Conservation (phyloP, 768 basidiomycete genomes). For the Kwoniella europaea region DNA sequence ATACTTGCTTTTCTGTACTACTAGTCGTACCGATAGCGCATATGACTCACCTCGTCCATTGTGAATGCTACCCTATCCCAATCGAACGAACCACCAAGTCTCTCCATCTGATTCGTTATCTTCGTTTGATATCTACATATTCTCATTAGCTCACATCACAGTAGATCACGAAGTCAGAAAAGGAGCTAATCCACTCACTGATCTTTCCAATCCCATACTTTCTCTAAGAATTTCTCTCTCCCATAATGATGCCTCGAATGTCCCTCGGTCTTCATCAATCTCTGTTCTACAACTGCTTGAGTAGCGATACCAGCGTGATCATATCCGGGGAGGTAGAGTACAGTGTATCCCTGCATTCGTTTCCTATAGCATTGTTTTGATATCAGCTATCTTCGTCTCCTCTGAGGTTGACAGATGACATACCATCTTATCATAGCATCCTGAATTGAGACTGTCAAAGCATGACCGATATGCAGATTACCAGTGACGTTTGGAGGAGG, state of each 20-base stretch:
- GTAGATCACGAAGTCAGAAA: background rate
- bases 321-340: constrained; percentile 89
- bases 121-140: constrained; percentile 79
- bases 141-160: background rate
- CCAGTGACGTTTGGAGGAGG: constrained; percentile 99
- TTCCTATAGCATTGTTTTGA: constrained; percentile 66
- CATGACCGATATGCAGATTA: constrained; percentile 92
- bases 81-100: constrained; percentile 91
- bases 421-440: constrained; percentile 87
- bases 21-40: no score
- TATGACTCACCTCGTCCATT: constrained; percentile 84
- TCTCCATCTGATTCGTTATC: constrained; percentile 83
- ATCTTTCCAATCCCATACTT: constrained; percentile 95
- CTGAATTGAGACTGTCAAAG: constrained; percentile 86
- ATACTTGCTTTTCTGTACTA: no score
- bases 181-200: constrained; percentile 66
- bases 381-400: constrained; percentile 8
- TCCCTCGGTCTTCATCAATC: constrained; percentile 79
- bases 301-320: constrained; percentile 99
- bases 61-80: constrained; percentile 96
- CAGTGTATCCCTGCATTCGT: constrained; percentile 92
- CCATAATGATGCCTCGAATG: constrained; percentile 92
- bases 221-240: constrained; percentile 84
- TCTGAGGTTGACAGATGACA: constrained; percentile 45
- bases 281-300: constrained; percentile 94